Base-by-base conservation (phyloP, 176 grass and related monocot genomes). In the Musa beccarii region DNA sequence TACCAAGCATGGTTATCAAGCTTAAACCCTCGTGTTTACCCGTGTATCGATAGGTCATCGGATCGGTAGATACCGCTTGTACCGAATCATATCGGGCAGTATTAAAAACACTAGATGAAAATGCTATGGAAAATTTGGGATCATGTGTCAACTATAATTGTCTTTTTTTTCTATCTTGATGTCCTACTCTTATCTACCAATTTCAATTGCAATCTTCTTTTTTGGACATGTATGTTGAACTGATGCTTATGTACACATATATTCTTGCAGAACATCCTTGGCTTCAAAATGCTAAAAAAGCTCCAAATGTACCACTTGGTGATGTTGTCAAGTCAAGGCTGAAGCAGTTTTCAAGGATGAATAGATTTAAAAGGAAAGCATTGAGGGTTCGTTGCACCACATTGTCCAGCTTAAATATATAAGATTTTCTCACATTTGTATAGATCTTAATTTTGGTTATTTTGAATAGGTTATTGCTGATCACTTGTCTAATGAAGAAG, bases 331-430 rank as follows among this genome's bases (percentile, higher is more conserved):
- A 99, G 78, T 99, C 88, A 55, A 94, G 95, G 78, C 95, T 99
- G 62, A 99, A 99, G 87, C 95, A 99, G 73, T 99, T 99, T 84
- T 99, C 91, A 76, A 90, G 95, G 68, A 99, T 99, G 95, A 99
- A 99, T 79, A 85, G 91, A 86, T 99, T 99, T 78, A 99, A 99
- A 87, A 94, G 95, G 84, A 99, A 91, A 84, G 95, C 95, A 69
- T 82, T 99, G 77, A 88, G 95, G 79, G 95, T 94, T 34, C 75
- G 82, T 82, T 54, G 11, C 13, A 70, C 25, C 26, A 21, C 51
- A 56, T 75, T 53, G 62, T 71, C 75, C 79, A 53, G 26, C n/a
- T 70, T 63, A 61, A 71, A 12, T 29, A 51, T 24, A 51, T 20
- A 16, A 70, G 2, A 63, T 69, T 22, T 69, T 70, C 15, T 82